Percentiles rank a stretch among this genome's conserved stretches.
These are phyloP conservation scores for Gomphus sp. DNA, from an alignment of 1,284 basidiomycete species.

Conservation along the genomic window DNA sequence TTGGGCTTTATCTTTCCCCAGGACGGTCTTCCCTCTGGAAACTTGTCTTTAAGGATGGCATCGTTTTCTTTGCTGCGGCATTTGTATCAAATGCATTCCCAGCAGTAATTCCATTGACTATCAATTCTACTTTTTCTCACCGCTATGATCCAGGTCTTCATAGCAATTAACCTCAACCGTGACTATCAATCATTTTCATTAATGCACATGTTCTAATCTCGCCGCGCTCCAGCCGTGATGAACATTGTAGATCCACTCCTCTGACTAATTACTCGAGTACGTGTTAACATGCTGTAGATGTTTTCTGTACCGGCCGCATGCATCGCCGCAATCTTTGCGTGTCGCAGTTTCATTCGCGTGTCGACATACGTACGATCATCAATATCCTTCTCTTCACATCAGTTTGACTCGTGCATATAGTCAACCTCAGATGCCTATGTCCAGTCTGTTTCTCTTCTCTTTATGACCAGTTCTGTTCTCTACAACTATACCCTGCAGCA, in stretches of 20 bases:
- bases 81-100: conserved; percentile 59
- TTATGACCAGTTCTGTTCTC: neutral
- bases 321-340: conserved; percentile 3
- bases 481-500: neutral
- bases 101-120: conserved; percentile 36
- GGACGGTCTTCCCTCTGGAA: conserved; percentile 46
- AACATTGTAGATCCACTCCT: conserved; percentile 28
- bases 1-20: conserved; percentile 16
- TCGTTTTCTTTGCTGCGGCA: conserved; percentile 55
- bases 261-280: neutral
- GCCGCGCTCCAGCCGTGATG: conserved; percentile 39
- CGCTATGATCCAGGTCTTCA: conserved; percentile 30
- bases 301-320: conserved; percentile 5
- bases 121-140: neutral
- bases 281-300: neutral
- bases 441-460: neutral
- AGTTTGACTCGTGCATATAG: neutral
- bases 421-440: conserved; percentile 2
- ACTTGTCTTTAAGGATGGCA: conserved; percentile 60
- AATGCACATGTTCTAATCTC: conserved; percentile 3
- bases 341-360: conserved; percentile 3
- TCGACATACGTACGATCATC: neutral
- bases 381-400: neutral
- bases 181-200: conserved; percentile 19
- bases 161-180: conserved; percentile 52